Conservation (phyloP, 2,329 filamentous ascomycete species). For the Penicillium griseofulvum region DNA sequence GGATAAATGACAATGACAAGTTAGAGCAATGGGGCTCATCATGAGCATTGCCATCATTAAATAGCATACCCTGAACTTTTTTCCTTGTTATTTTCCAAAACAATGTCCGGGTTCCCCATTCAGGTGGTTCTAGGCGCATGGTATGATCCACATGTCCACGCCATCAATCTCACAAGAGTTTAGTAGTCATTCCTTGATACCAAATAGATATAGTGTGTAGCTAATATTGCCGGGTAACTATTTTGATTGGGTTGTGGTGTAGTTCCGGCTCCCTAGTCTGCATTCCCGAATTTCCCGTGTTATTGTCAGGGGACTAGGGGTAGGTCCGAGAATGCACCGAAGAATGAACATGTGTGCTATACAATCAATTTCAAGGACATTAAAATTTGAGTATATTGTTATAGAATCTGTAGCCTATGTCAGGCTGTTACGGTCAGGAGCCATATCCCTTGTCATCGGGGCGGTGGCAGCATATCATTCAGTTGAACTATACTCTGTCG, state of each 20-base stretch:
- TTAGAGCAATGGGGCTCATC: neutral
- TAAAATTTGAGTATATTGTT: neutral
- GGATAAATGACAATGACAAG: neutral
- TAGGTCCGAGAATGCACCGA: slow-evolving; percentile 20
- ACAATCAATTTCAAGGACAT: slow-evolving; percentile 5
- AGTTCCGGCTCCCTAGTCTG: neutral
- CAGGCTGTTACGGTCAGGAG: neutral
- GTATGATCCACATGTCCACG: slow-evolving; percentile 20
- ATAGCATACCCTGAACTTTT: slow-evolving; percentile 13
- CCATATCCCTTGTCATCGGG: slow-evolving; percentile 2
- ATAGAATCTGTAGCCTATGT: neutral
- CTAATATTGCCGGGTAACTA: neutral
- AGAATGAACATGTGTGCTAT: neutral
- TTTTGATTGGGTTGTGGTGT: slow-evolving; percentile 11
- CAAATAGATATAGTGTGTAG: neutral
- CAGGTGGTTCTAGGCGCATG: slow-evolving; percentile 11
- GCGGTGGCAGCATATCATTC: neutral
- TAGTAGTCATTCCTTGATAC: neutral
- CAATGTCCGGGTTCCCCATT: slow-evolving; percentile 10
- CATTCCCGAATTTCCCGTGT: slow-evolving; percentile 26
- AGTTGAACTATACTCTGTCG: neutral
- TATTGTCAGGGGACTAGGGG: slow-evolving; percentile 25
- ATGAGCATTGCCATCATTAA: slow-evolving; percentile 10
- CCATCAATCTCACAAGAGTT: neutral
- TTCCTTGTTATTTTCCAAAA: slow-evolving; percentile 13